Evolutionary conservation across 257 asterid species (phyloP), one percentile per base, ranked within the genome.

Genomic region (Avicennia marina): DNA sequence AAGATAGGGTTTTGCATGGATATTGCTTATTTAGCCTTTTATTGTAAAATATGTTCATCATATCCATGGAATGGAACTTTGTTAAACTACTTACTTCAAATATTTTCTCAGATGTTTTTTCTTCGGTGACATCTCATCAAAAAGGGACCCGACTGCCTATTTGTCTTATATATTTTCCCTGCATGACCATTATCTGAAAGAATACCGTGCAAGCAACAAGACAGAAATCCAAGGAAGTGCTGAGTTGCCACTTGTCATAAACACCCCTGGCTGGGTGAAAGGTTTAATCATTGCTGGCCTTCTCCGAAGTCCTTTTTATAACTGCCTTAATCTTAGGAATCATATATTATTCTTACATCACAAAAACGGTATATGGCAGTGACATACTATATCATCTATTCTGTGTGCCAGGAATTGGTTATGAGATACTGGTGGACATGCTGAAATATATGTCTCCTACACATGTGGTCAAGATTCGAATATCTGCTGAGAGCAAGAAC

Each of bases 261-360:
- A 91, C 81, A 88, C 98, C 58, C 83, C 94, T 2, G 98, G 95
- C 57, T 91, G 98, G 98, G 97, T 91, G 34, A 91, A 91, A 86
- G 98, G 97, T 82, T 67, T 51, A 65, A 38, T 25, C 25, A 17
- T 60, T 56, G 31, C 33, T 61, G 22, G n/a, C n/a, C n/a, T 42
- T 64, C 53, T 5, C 9, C 10, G 13, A 36, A 36, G 41, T 7
- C 13, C 41, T n/a, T n/a, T n/a, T n/a, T n/a, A n/a, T n/a, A n/a
- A n/a, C n/a, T n/a, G n/a, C n/a, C 41, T 4, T 36, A 36, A 5
- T 5, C 41, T 36, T 36, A 36, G 2, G 10, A 11, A 11, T 36
- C n/a, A n/a, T 36, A 36, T 36, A 11, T 36, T 36, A 5, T 36
- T 36, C 41, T 11, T 2, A 36, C n/a, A n/a, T n/a, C n/a, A n/a